Evolutionary conservation across 176 grass and related monocot genomes (phyloP), one percentile per base, ranked within the genome.

Genomic region (Panicum miliaceum): DNA sequence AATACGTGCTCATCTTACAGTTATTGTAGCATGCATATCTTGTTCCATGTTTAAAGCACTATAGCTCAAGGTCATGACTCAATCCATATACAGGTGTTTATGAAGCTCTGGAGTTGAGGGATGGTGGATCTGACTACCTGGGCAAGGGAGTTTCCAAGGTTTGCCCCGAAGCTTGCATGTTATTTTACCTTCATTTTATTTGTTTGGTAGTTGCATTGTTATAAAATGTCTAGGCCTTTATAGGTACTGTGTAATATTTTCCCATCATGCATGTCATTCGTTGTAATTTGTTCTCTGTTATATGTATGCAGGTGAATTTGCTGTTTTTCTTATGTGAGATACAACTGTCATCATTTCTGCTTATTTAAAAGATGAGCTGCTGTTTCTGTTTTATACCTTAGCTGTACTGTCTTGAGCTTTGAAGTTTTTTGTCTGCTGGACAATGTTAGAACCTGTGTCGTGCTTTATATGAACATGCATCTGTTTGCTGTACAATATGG

Each of bases 91-190:
- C 46, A 97, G 94, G 94, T 87, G 85, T 92, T 37, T 97, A 97
- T 76, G 94, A 97, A 87, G 94, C 94, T 79, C 78, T 97, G 71
- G 94, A 97, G 52, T 71, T 97, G 82, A 68, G 94, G 83, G 94
- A 97, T 64, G 94, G 94, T 56, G 94, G 94, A 29, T 92, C 94
- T 76, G 94, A 97, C 53, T 97, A 97, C 78, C 9, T 97, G 89
- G 94, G 94, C 32, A 94, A 97, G 79, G 94, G 94, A 77, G 91
- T 97, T 60, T 86, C 86, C 34, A 97, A 94, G 94, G 94, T 97
- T 83, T 77, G 64, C 7, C 16, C 67, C 22, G 20, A 27, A 79
- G 20, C 5, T 29, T 35, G 12, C 41, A 75, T 61, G 12, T 22
- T 54, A 4, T 32, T 32, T 38, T 73, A 43, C 11, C 8, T 26